Evolutionary conservation across 305 asterid genomes (phyloP).

Genomic region (Rubia occidens): DNA sequence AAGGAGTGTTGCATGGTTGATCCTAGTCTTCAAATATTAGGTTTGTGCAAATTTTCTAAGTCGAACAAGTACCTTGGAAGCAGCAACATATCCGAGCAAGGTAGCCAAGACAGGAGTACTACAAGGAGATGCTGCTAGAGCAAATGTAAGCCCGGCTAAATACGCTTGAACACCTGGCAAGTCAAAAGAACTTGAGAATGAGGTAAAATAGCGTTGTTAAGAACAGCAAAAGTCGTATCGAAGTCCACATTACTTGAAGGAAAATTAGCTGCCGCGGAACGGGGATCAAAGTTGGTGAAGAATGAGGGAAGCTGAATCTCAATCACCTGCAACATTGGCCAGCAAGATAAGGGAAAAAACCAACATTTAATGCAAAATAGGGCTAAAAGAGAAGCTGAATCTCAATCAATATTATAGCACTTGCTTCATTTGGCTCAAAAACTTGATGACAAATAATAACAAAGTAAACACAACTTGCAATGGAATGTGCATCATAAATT

Average conservation of each 20-base stretch:
- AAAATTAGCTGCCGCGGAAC: conserved; percentile 79
- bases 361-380: conserved; percentile 5
- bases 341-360: conserved; percentile 1
- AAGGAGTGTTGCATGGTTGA: too few relatives aligned
- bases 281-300: conserved; percentile 85
- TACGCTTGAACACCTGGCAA: conserved; percentile 83
- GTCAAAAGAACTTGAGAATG: conserved; percentile 7
- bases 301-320: conserved; percentile 92
- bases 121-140: conserved; percentile 98
- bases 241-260: conserved; percentile 60
- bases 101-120: conserved; percentile 93
- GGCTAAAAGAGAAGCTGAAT: background rate
- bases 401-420: background rate
- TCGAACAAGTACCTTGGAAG: conserved; percentile 64
- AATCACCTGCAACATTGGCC: conserved; percentile 45
- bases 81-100: conserved; percentile 88
- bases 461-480: background rate
- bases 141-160: conserved; percentile 94
- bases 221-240: background rate
- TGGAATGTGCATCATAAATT: background rate
- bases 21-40: background rate
- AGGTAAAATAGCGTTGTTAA: conserved; percentile 4
- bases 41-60: background rate
- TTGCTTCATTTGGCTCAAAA: conserved; percentile 1
- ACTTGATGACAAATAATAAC: background rate